Base-by-base conservation (phyloP, 345 rosid species). In the Citrus reticulata region DNA sequence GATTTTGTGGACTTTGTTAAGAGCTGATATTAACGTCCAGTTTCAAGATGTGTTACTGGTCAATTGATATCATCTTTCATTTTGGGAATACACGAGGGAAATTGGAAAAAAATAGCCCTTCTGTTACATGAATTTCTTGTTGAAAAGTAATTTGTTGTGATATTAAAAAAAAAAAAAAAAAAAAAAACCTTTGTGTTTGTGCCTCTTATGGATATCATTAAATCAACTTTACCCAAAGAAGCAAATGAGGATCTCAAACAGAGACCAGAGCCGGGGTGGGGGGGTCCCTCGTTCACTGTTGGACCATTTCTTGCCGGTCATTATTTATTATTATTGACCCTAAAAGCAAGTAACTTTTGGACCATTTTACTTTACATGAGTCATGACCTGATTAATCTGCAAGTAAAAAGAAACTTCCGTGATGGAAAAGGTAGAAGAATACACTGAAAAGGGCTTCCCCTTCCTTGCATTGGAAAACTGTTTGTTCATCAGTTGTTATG, bases 211-310 rank as follows among this genome's bases (percentile, higher is more conserved):
- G 35, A 29, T 77, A 73, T 73, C 66, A 73, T 65, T 65, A 55
- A 29, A 29, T 73, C 58, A 54, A 32, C 29, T 73, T 40, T 11
- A 46, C 74, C 17, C 42, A 30, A 42, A 61, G 35, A 62, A 62
- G 69, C 35, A 62, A 74, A 68, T 46, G 61, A 14, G 68, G 68
- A 74, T 59, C 68, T 57, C 74, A 67, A 59, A 67, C 74, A 58
- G 30, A 57, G 11, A 35, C 64, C 64, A 24, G 8, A 13, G 19
- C 35, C 40, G 51, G 78, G 51, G 14, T 10, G 51, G 51, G 51
- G 51, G 51, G 51, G 74, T 66, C 78, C 82, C 73, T 24, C 27
- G 1, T 72, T 39, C 67, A 37, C 77, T 29, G 66, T 65, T 78
- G 19, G 5, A 1, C 25, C 7, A 49, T 19, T 68, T 69, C 34